phyloP scores from a whole-genome alignment of 2,329 filamentous ascomycete species.

The Saccharata proteae region DNA sequence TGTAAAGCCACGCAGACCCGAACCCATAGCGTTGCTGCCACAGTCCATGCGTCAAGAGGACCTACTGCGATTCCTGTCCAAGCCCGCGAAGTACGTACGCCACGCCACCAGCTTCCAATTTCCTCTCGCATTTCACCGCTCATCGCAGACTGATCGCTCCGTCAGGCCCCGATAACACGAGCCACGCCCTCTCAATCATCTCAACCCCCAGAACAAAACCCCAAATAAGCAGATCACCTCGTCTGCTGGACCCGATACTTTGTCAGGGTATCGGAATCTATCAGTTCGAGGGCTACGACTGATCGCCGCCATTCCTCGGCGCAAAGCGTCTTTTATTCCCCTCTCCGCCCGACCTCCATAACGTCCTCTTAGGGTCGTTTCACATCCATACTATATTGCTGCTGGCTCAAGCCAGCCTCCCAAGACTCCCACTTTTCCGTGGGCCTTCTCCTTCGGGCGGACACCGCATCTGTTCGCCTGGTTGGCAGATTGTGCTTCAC shows the following conservation, averaged over 20 bases:
- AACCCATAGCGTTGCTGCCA: conserved; percentile 7
- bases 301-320: conserved; percentile 78
- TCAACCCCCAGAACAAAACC: conserved; percentile 17
- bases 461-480: conserved; percentile 94
- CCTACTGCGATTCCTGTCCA: conserved; percentile 84
- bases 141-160: conserved; percentile 1
- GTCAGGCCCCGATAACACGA: conserved; percentile 57
- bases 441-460: conserved; percentile 95
- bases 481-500: conserved; percentile 95
- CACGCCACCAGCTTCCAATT: too few species aligned
- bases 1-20: conserved; percentile 23
- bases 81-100: conserved; percentile 79
- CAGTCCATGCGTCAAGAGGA: conserved; percentile 81
- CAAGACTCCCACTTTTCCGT: conserved; percentile 45
- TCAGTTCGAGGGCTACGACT: conserved; percentile 47
- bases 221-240: conserved; percentile 48
- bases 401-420: conserved; percentile 81
- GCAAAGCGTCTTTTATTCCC: conserved; percentile 69
- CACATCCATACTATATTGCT: conserved; percentile 40
- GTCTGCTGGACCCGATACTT: conserved; percentile 81
- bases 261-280: conserved; percentile 71
- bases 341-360: conserved; percentile 85
- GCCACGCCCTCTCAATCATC: conserved; percentile 25
- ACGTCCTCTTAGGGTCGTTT: conserved; percentile 61
- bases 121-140: conserved; percentile 1